Evolutionary conservation across 768 basidiomycete species (phyloP).

Genomic region (Agrocybe chaxingu): DNA sequence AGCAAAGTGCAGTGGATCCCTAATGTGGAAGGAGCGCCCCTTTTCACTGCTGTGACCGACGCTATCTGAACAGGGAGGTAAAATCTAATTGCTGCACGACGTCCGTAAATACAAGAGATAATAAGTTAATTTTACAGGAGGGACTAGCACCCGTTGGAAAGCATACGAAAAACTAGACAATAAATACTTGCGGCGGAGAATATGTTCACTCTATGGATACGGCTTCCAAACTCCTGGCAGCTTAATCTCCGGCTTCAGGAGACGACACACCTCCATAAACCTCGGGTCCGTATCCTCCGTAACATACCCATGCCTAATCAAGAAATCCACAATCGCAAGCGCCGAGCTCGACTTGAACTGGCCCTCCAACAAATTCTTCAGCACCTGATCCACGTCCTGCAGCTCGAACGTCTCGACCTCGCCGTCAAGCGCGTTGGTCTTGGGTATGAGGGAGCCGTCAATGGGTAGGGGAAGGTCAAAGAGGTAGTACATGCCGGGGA

Average conservation of each 20-base stretch:
- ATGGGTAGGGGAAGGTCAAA: conserved; percentile 39
- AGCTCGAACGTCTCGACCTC: conserved; percentile 41
- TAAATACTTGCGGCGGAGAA: background rate
- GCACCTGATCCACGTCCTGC: conserved; percentile 29
- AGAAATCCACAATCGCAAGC: conserved; percentile 39
- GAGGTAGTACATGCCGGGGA: conserved; percentile 44
- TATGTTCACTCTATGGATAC: conserved; percentile 3
- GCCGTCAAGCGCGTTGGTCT: conserved; percentile 34
- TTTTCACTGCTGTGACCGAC: too few relatives aligned
- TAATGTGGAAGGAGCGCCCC: background rate
- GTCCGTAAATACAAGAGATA: background rate
- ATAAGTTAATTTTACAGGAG: too few relatives aligned
- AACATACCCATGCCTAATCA: conserved; percentile 33
- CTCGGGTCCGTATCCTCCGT: conserved; percentile 29
- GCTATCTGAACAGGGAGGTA: background rate
- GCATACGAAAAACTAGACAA: too few relatives aligned
- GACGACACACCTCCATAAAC: conserved; percentile 26
- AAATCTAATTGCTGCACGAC: conserved; percentile 5
- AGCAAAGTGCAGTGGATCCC: background rate
- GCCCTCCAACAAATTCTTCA: conserved; percentile 28
- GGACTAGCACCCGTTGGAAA: too few relatives aligned
- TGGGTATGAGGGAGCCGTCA: conserved; percentile 29
- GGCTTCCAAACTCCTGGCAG: conserved; percentile 24
- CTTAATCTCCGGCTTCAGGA: conserved; percentile 23
- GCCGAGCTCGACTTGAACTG: conserved; percentile 42